phyloP scores from a whole-genome alignment of 352 stramenopile species.

The Blastocystis sp. region DNA sequence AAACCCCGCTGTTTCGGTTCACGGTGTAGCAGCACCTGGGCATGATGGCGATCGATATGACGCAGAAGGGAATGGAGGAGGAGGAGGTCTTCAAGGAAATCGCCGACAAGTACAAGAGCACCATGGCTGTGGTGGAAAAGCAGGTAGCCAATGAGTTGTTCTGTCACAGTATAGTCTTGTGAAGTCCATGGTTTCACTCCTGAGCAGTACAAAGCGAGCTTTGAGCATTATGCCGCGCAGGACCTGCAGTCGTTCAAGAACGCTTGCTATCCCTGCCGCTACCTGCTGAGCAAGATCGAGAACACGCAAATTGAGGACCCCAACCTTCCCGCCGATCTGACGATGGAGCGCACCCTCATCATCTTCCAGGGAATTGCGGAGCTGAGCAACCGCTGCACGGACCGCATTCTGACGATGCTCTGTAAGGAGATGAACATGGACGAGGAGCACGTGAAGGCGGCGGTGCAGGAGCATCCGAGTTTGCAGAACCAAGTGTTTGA shows the following conservation, averaged over 20 bases:
- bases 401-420: conserved; percentile 41
- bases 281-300: conserved; percentile 48
- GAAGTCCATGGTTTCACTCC: conserved; percentile 9
- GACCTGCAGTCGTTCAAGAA: background rate
- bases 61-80: conserved; percentile 36
- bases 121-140: conserved; percentile 66
- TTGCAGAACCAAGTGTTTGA: conserved; percentile 60
- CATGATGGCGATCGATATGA: conserved; percentile 50
- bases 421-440: conserved; percentile 40
- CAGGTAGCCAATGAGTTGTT: background rate
- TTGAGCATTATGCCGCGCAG: conserved; percentile 7
- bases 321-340: conserved; percentile 7
- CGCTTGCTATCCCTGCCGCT: conserved; percentile 49
- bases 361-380: conserved; percentile 37
- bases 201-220: conserved; percentile 25
- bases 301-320: conserved; percentile 39
- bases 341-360: conserved; percentile 3
- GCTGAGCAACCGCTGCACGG: conserved; percentile 24
- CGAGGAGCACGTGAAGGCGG: conserved; percentile 13
- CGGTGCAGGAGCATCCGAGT: background rate
- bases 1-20: background rate
- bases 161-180: conserved; percentile 16
- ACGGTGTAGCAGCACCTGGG: conserved; percentile 38
- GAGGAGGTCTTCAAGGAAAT: conserved; percentile 42
- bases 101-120: conserved; percentile 26